These are phyloP conservation scores for Vairimorpha necatrix DNA, from an alignment of 371 early-diverging fungal genomes.

Conservation along the genomic window DNA sequence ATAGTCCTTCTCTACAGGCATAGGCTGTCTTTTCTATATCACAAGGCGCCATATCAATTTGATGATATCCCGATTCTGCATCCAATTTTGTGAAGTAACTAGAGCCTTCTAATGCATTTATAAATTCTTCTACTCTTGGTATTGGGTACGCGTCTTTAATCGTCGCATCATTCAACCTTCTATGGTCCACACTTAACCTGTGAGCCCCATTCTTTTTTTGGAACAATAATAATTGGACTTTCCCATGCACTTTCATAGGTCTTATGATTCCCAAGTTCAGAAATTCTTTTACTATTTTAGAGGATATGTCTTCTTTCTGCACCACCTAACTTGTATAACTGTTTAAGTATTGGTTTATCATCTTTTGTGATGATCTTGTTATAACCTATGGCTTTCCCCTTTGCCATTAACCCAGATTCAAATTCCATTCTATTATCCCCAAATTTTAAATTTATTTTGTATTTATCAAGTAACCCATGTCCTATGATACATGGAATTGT, in stretches of 20 bases:
- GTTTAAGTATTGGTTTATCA: background rate
- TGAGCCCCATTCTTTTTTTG: background rate
- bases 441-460: background rate
- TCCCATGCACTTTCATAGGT: constrained; percentile 5
- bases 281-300: constrained; percentile 4
- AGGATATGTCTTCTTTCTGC: background rate
- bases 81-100: constrained; percentile 62
- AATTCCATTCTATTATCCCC: background rate
- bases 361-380: background rate
- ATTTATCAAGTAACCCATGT: background rate
- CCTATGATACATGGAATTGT: background rate
- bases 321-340: constrained; percentile 2
- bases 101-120: constrained; percentile 49
- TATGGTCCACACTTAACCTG: constrained; percentile 29
- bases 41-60: constrained; percentile 53
- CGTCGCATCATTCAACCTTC: constrained; percentile 29
- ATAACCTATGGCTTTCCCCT: background rate
- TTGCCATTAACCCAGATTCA: background rate
- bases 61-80: constrained; percentile 64
- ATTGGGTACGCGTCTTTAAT: constrained; percentile 34
- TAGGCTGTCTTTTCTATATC: constrained; percentile 65
- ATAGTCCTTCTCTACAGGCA: constrained; percentile 48
- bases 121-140: constrained; percentile 23
- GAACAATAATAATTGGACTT: background rate
- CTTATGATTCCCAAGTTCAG: constrained; percentile 28